Evolutionary conservation across 345 rosid species (phyloP), one percentile per base, ranked within the genome.

Genomic region (Diplotaxis tenuifolia): DNA sequence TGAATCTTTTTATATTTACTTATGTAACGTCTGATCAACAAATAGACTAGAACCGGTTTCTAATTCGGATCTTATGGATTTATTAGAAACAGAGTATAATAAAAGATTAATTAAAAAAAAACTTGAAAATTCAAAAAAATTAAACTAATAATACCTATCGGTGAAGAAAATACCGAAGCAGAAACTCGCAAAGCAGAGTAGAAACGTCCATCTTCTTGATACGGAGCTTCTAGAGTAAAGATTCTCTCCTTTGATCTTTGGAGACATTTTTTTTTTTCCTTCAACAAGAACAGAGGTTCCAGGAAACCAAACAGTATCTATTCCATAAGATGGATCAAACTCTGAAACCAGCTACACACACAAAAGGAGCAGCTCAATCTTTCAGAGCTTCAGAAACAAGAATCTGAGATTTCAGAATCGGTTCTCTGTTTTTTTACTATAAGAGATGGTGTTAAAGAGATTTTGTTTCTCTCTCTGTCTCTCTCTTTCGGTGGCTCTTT

Each of bases 161-260:
- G 96, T 88, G 86, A 91, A 87, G 83, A 94, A 79, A 73, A 91
- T 82, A 9, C 97, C 98, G 47, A 86, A 86, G 78, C 87, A 91
- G 87, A 94, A 94, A 72, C 93, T 81, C 10, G 83, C 87, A 53
- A 89, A 67, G 64, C 98, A 91, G 73, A 94, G 86, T 64, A 89
- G 58, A 67, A 88, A 73, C 9, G 90, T 82, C 96, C 95, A 89
- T 82, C 78, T 94, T 62, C 79, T 87, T 3, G 98, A 83, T 18
- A 91, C 64, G 31, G 66, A 77, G 79, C 69, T 86, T 76, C 75
- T 85, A 29, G 78, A 68, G 73, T 28, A 58, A 40, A 57, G 42
- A 69, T 63, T 80, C 69, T 88, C 98, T 79, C 88, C 89, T 85
- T 82, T 87, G 79, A 82, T 84, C 82, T 89, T 93, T 65, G 75